Evolutionary conservation across 257 asterid species (phyloP).

Genomic region (Fraxinus excelsior): DNA sequence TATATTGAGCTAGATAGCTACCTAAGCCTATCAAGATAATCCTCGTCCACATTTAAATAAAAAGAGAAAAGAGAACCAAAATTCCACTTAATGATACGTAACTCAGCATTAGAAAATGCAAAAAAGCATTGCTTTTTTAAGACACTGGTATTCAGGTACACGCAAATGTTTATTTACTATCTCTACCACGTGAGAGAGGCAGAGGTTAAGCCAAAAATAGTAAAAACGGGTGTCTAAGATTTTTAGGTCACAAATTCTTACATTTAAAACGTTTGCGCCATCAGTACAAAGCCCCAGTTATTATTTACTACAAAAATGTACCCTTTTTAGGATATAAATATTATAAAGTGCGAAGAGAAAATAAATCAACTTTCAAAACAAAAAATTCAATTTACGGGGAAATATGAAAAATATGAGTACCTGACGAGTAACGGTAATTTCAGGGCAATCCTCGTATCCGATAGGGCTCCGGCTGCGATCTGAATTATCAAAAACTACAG

Average conservation of each 20-base stretch:
- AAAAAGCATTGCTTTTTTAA: not conserved
- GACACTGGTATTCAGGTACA: not conserved
- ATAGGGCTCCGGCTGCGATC: constrained; percentile 84
- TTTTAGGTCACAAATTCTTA: not conserved
- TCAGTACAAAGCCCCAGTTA: not conserved
- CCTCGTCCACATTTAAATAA: not conserved
- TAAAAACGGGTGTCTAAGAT: not conserved
- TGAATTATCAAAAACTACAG: constrained; percentile 85
- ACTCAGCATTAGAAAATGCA: not conserved
- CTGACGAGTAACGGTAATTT: constrained; percentile 98
- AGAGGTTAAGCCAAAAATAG: not conserved
- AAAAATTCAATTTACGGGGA: not conserved
- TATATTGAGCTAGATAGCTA: not conserved
- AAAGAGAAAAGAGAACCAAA: not conserved
- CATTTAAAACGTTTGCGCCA: not conserved
- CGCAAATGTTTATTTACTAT: not conserved
- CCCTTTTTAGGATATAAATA: not conserved
- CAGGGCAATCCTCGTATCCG: constrained; percentile 89
- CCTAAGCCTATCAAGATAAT: not conserved
- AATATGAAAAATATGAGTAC: constrained; percentile 28
- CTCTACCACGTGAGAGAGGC: not conserved
- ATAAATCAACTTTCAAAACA: not conserved
- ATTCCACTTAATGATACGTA: not conserved
- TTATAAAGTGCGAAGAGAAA: not conserved
- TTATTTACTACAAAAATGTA: not conserved